Percentiles rank a stretch among this genome's conserved stretches.
Conservation (phyloP, 2,329 filamentous ascomycete genomes). For the Aspergillus fumigatus region DNA sequence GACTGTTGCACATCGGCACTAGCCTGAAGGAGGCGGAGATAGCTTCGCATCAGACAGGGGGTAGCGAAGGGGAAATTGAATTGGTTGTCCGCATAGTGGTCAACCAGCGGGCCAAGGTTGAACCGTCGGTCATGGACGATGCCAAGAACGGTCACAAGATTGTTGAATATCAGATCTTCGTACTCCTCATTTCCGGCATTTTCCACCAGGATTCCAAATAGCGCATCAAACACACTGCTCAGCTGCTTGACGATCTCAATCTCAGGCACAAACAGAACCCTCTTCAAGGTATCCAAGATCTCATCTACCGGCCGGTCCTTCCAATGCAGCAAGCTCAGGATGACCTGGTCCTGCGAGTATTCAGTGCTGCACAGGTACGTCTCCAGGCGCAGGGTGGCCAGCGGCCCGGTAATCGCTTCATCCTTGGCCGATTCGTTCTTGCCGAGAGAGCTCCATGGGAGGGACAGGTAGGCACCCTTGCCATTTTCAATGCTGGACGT, state of each 20-base stretch:
- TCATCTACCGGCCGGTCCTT: constrained; percentile 68
- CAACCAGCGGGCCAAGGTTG: constrained; percentile 83
- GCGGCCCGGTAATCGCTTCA: constrained; percentile 67
- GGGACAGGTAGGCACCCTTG: constrained; percentile 78
- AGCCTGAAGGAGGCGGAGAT: constrained; percentile 74
- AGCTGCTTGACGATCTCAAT: constrained; percentile 96
- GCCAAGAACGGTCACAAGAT: constrained; percentile 80
- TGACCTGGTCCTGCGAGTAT: constrained; percentile 85
- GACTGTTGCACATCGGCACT: constrained; percentile 79
- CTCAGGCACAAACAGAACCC: constrained; percentile 89
- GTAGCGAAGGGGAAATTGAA: constrained; percentile 95
- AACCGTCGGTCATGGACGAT: constrained; percentile 94
- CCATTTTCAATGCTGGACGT: constrained; percentile 69
- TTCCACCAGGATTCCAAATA: constrained; percentile 88
- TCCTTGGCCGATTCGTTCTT: constrained; percentile 67
- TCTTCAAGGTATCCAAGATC: constrained; percentile 68
- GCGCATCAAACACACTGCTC: constrained; percentile 79
- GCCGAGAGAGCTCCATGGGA: constrained; percentile 71
- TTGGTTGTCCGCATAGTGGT: constrained; percentile 79
- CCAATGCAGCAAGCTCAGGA: constrained; percentile 83
- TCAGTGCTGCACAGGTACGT: constrained; percentile 92
- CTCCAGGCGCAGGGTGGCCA: constrained; percentile 72
- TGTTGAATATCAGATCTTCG: constrained; percentile 87
- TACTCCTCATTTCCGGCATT: constrained; percentile 88
- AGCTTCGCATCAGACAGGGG: constrained; percentile 80